phyloP scores from a whole-genome alignment of 2,329 filamentous ascomycete species.

The Exserohilum rostratum region DNA sequence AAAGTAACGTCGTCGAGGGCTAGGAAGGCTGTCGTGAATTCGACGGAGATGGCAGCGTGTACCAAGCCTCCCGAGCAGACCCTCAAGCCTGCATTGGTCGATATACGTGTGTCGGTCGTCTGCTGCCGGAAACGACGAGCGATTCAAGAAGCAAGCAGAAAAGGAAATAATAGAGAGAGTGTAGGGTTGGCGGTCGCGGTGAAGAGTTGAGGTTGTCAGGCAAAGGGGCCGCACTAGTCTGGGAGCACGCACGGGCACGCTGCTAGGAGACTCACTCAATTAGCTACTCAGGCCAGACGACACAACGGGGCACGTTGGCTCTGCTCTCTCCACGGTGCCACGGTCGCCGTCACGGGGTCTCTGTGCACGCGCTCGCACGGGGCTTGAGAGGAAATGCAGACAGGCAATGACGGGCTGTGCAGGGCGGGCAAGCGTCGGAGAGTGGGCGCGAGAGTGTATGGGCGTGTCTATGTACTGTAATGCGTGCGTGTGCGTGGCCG shows the following conservation, averaged over 20 bases:
- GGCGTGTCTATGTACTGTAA: no score
- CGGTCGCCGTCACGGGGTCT: background rate
- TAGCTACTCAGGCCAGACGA: constrained; percentile 15
- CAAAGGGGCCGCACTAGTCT: constrained; percentile 28
- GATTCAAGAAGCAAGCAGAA: constrained; percentile 38
- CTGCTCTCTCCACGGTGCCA: constrained; percentile 4
- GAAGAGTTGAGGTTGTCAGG: constrained; percentile 29
- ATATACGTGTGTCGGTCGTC: constrained; percentile 28
- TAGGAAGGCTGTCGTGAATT: constrained; percentile 46
- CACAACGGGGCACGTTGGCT: constrained; percentile 14
- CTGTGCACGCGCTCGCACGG: constrained; percentile 1
- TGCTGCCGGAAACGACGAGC: constrained; percentile 30
- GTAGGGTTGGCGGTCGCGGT: constrained; percentile 33
- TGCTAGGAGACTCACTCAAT: constrained; percentile 16
- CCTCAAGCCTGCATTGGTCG: constrained; percentile 49
- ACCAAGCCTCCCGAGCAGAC: constrained; percentile 49
- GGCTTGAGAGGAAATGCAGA: background rate
- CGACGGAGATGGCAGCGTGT: constrained; percentile 50
- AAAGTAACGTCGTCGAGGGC: constrained; percentile 42
- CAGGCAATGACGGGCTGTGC: no score
- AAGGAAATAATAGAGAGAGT: constrained; percentile 45
- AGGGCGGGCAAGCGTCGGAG: no score
- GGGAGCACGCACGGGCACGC: constrained; percentile 19
- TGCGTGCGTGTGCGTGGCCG: no score
- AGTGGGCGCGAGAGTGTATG: no score